Base-by-base conservation (phyloP, 495 filamentous ascomycete species). In the Hypoxylon intermedium region DNA sequence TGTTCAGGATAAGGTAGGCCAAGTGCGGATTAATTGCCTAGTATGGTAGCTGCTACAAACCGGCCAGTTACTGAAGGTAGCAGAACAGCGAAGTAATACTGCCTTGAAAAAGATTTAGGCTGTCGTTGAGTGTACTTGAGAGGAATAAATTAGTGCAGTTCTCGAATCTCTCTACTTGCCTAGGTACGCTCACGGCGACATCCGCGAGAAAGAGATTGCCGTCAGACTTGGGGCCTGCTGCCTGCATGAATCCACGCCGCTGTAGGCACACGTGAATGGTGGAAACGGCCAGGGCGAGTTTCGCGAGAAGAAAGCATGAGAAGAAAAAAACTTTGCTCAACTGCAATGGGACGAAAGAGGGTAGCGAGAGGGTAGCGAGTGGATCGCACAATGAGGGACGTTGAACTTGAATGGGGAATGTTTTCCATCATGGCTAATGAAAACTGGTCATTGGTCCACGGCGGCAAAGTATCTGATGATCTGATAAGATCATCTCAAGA, bases 401-500 rank as follows among this genome's bases (percentile, higher is more conserved):
- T n/a, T 28, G 18, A 21, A 2, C n/a, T 15, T 37, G 23, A 21
- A 18, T 13, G 40, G 2, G 5, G 20, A 26, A 15, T 5, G 11
- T 44, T 26, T 26, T 7, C 3, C 24, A 26, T n/a, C n/a, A 26
- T 3, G 24, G 24, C 7, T 26, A 7, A 26, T 26, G 24, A 26
- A 7, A 26, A 26, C 40, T 43, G 19, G 23, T 9, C 11, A 46
- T 19, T 36, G 9, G 19, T 24, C 20, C n/a, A 18, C 45, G 34
- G 15, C 45, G 34, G 13, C 20, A 40, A 58, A 56, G 60, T 69
- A 74, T 74, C 74, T 75, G 74, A 78, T 78, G 70, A 79, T 79
- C 76, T 74, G 75, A 79, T 79, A 78, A 78, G 75, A 79, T 79
- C 53, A 50, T 64, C 28, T 56, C 1, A 47, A 60, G 52, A 54